These are phyloP conservation scores for Suillus decipiens DNA, from an alignment of 768 basidiomycete species.

Conservation along the genomic window DNA sequence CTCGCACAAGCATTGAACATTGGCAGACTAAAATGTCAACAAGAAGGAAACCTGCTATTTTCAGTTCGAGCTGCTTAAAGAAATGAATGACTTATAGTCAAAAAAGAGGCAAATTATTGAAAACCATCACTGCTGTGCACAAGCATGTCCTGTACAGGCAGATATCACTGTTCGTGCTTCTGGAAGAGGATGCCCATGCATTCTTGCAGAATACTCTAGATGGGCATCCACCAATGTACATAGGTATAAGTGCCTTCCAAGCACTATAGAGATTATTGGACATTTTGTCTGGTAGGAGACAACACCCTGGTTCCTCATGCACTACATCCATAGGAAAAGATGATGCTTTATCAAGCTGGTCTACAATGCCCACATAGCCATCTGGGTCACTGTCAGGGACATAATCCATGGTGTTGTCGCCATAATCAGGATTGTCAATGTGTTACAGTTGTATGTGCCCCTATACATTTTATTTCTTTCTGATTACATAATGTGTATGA, in stretches of 20 bases:
- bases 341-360: no score
- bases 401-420: no score
- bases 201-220: not conserved
- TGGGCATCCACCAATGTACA: not conserved
- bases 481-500: no score
- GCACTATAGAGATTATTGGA: not conserved
- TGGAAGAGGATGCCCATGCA: not conserved
- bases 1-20: constrained; percentile 22
- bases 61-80: not conserved
- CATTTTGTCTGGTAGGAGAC: not conserved
- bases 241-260: constrained; percentile 10
- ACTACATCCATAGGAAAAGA: not conserved
- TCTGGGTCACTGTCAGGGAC: not conserved
- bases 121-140: not conserved
- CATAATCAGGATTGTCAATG: not conserved
- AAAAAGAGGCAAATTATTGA: constrained; percentile 8
- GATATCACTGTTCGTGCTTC: not conserved
- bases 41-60: constrained; percentile 19
- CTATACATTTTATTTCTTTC: no score
- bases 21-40: constrained; percentile 19
- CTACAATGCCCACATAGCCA: not conserved
- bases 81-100: constrained; percentile 5
- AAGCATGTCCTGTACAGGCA: not conserved
- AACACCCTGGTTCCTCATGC: not conserved
- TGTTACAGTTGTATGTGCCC: no score